These are phyloP conservation scores for Scedosporium dehoogii DNA, from an alignment of 2,329 filamentous ascomycete genomes.

Conservation along the genomic window DNA sequence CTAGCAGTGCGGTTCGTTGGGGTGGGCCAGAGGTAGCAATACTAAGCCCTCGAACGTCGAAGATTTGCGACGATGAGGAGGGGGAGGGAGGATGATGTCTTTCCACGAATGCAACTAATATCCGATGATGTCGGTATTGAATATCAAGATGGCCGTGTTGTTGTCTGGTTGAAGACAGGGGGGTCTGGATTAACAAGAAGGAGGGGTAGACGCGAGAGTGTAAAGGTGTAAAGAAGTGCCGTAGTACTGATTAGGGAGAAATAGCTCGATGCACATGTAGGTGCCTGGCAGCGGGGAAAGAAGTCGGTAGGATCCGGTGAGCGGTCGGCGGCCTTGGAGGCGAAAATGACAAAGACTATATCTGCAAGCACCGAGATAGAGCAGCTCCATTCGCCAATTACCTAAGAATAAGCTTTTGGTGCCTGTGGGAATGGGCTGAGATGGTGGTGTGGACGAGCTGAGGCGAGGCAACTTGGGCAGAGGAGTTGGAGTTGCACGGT, in stretches of 20 bases:
- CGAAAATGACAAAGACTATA: background rate
- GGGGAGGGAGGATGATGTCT: too few relatives aligned
- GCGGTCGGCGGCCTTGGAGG: background rate
- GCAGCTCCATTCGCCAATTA: background rate
- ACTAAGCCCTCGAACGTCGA: too few relatives aligned
- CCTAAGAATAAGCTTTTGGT: background rate
- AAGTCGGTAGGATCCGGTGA: background rate
- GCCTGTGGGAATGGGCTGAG: background rate
- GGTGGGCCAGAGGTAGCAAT: too few relatives aligned
- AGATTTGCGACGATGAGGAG: too few relatives aligned
- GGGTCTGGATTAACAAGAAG: background rate
- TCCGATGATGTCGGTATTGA: background rate
- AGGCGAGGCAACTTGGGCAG: background rate
- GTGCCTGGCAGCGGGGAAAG: conserved; percentile 1
- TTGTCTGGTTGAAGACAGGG: background rate
- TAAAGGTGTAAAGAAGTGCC: background rate
- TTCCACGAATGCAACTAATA: too few relatives aligned
- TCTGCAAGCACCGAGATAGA: background rate
- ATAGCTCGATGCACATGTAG: conserved; percentile 1
- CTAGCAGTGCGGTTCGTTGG: too few relatives aligned
- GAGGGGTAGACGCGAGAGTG: background rate
- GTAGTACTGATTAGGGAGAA: background rate
- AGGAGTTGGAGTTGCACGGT: background rate
- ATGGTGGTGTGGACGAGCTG: background rate
- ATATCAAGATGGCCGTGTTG: background rate